Conservation (phyloP, 495 filamentous ascomycete genomes). For the Daldinia loculata region DNA sequence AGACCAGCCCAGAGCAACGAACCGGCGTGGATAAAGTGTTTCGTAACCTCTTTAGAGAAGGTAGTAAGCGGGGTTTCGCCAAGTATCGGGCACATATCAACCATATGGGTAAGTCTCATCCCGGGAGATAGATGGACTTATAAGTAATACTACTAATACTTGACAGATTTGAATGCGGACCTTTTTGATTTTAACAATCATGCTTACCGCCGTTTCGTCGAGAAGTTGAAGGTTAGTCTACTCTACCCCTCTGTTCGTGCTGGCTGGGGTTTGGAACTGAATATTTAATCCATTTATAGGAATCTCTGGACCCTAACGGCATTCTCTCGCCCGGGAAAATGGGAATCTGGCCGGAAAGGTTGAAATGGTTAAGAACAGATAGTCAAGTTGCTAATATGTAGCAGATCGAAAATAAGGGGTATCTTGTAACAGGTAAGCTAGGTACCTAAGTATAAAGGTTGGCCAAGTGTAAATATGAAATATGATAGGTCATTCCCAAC, state of each 20-base stretch:
- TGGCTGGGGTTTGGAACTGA: neutral
- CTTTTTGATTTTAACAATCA: constrained; percentile 57
- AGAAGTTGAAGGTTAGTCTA: constrained; percentile 52
- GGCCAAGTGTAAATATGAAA: neutral
- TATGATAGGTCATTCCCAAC: neutral
- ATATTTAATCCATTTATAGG: constrained; percentile 6
- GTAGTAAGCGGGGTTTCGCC: constrained; percentile 51
- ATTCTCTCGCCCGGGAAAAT: constrained; percentile 40
- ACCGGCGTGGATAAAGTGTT: constrained; percentile 45
- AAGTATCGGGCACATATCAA: constrained; percentile 56
- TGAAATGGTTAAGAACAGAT: constrained; percentile 12
- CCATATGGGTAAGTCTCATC: constrained; percentile 51
- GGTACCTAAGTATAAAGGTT: neutral
- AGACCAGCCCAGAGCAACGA: constrained; percentile 49
- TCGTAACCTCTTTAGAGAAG: constrained; percentile 47
- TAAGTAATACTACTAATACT: constrained; percentile 19
- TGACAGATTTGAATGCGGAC: constrained; percentile 50
- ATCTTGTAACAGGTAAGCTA: neutral
- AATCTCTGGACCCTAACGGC: constrained; percentile 38
- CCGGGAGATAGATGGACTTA: neutral
- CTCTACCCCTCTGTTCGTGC: neutral
- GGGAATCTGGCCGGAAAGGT: constrained; percentile 37
- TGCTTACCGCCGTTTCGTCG: constrained; percentile 53
- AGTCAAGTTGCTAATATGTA: neutral
- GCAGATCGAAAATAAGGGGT: neutral